Evolutionary conservation across 2,329 filamentous ascomycete species (phyloP), one percentile per base, ranked within the genome.

Genomic region (Fusarium newnesense): DNA sequence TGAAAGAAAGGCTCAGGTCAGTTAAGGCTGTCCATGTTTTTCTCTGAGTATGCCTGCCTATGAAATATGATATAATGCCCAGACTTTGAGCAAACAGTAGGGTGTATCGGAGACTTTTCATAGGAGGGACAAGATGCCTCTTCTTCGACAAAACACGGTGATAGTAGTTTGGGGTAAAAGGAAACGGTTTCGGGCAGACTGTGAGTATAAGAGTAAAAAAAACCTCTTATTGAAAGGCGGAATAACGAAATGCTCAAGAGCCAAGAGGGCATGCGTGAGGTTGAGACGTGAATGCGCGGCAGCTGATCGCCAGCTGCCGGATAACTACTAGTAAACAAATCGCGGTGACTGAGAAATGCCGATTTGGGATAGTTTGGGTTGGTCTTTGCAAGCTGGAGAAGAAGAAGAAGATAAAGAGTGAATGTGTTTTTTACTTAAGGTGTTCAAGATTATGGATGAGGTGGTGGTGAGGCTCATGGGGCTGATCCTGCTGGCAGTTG

Each of bases 221-320:
- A 44, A 6, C 9, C 32, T 37, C 11, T 7, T 21, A 34, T 10
- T 21, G 39, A 61, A 67, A 58, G 28, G 19, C 2, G 40, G 50
- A 56, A 40, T 70, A 70, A 70, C 66, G 40, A 61, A 59, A 59
- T 30, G 43, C 21, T 34, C 30, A 42, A 18, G 50, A 36, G 37
- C 28, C 32, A 59, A 64, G 32, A 43, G 39, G 8, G 43, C 39
- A 32, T 40, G 50, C 49, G 37, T 16, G 49, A 42, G 26, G 13
- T 54, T n/a, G 24, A 59, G 50, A 63, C 18, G 58, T 74, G 70
- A 61, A 72, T 68, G 62, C 36, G 46, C 37, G 62, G 52, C 70
- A 73, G 61, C 67, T 68, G 70, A 57, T 39, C n/a, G 40, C 37
- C 70, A 74, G 62, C 63, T 72, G 70, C 44, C 54, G 62, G 58